phyloP scores from a whole-genome alignment of 163 green algal genomes.

The Chloromonas sp. region DNA sequence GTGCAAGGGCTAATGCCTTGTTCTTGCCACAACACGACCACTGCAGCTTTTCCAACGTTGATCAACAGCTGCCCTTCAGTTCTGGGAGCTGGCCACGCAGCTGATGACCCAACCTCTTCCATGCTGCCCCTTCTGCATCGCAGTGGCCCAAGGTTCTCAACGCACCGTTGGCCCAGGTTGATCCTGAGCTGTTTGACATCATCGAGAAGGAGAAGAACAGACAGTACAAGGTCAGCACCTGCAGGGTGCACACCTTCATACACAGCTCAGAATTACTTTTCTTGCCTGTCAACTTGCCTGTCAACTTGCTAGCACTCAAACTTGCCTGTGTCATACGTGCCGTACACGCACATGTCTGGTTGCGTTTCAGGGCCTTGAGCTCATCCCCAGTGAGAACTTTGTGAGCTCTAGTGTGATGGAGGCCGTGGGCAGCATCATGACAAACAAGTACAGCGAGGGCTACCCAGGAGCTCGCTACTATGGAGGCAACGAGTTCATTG shows the following conservation, averaged over 20 bases:
- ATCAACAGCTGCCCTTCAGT: not conserved
- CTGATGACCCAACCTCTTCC: not conserved
- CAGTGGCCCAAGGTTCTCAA: slow-evolving; percentile 68
- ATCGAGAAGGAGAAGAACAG: slow-evolving; percentile 96
- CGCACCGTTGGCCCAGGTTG: slow-evolving; percentile 68
- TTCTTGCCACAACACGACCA: too few relatives aligned
- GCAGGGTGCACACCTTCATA: too few relatives aligned
- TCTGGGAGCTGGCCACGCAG: not conserved
- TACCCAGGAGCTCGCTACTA: slow-evolving; percentile 97
- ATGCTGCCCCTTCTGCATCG: not conserved
- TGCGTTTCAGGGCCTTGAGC: slow-evolving; percentile 83
- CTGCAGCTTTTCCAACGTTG: too few relatives aligned
- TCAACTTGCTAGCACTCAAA: too few relatives aligned
- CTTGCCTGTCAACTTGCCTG: too few relatives aligned
- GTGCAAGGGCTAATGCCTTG: too few relatives aligned
- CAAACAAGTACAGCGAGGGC: slow-evolving; percentile 99
- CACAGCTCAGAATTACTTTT: too few relatives aligned
- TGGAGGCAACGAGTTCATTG: slow-evolving; percentile 98
- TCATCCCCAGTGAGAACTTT: slow-evolving; percentile 99
- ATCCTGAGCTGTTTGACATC: slow-evolving; percentile 93
- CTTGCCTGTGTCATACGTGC: too few relatives aligned
- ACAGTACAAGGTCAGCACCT: slow-evolving; percentile 83
- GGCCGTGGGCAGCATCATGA: slow-evolving; percentile 96
- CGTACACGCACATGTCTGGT: too few relatives aligned
- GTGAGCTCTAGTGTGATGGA: slow-evolving; percentile 89